Evolutionary conservation across 2,329 filamentous ascomycete genomes (phyloP).

Genomic region (Karstenula rhodostoma): DNA sequence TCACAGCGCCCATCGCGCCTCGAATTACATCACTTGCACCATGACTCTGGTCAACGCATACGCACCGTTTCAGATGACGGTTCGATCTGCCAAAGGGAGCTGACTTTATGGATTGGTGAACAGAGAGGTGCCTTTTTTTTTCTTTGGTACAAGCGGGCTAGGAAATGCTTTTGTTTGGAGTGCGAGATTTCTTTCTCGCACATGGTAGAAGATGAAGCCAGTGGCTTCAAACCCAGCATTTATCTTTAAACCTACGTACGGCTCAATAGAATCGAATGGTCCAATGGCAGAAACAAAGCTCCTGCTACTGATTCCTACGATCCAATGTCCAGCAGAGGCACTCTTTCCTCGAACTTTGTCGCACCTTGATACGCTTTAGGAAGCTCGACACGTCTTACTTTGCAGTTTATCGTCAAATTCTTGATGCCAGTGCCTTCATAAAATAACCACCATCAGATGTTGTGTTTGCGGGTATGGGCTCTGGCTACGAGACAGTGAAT

Average conservation of each 20-base stretch:
- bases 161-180: not conserved
- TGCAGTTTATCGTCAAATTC: no score
- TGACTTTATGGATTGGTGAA: not conserved
- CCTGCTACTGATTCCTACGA: no score
- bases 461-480: not conserved
- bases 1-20: not conserved
- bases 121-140: not conserved
- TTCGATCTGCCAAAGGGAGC: not conserved
- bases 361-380: no score
- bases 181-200: not conserved
- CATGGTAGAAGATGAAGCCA: not conserved
- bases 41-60: not conserved
- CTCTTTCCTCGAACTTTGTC: no score
- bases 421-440: not conserved
- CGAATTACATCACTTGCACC: not conserved
- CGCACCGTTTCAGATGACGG: not conserved
- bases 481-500: conserved; percentile 17
- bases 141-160: not conserved
- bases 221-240: no score
- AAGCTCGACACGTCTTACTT: no score
- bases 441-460: not conserved
- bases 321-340: no score
- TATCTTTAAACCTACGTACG: no score
- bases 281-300: no score
- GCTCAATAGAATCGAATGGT: no score